These are phyloP conservation scores for Alternaria sp. DNA, from an alignment of 2,329 filamentous ascomycete genomes.

Conservation along the genomic window DNA sequence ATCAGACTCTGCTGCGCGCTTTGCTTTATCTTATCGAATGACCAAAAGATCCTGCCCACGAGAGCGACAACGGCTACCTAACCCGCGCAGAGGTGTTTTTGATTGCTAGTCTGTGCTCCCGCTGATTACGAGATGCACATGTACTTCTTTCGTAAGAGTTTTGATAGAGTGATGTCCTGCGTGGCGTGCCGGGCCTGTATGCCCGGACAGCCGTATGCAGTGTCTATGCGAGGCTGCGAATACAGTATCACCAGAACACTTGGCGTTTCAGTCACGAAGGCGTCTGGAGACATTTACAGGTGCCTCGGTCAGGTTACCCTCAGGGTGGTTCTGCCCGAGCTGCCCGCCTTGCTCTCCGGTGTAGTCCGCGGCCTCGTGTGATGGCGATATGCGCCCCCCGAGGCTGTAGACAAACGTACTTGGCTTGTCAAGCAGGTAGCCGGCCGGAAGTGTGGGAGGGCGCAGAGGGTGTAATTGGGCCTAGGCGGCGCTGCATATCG, in stretches of 20 bases:
- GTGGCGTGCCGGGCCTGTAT: constrained; percentile 25
- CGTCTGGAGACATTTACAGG: constrained; percentile 6
- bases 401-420: constrained; percentile 28
- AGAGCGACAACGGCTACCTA: constrained; percentile 13
- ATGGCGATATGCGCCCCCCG: constrained; percentile 33
- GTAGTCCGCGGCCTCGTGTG: constrained; percentile 35
- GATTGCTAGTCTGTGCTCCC: constrained; percentile 26
- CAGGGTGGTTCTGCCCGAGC: constrained; percentile 21
- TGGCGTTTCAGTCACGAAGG: constrained; percentile 10
- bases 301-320: constrained; percentile 22
- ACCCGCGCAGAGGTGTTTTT: constrained; percentile 30
- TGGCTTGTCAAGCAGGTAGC: constrained; percentile 28
- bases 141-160: constrained; percentile 40
- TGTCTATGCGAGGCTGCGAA: constrained; percentile 28
- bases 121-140: constrained; percentile 36
- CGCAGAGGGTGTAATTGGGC: constrained; percentile 39
- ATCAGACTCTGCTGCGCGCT: constrained; percentile 24
- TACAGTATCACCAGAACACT: constrained; percentile 12
- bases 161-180: constrained; percentile 20
- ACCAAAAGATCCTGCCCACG: constrained; percentile 27
- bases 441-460: constrained; percentile 46
- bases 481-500: constrained; percentile 39
- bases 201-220: constrained; percentile 14
- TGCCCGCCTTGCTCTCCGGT: constrained; percentile 25
- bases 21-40: constrained; percentile 40